A percentile compares a stretch with the other conserved stretches of the same genome.
Evolutionary conservation across 352 stramenopile species (phyloP).

Genomic region (Salisapilia sapeloensis): DNA sequence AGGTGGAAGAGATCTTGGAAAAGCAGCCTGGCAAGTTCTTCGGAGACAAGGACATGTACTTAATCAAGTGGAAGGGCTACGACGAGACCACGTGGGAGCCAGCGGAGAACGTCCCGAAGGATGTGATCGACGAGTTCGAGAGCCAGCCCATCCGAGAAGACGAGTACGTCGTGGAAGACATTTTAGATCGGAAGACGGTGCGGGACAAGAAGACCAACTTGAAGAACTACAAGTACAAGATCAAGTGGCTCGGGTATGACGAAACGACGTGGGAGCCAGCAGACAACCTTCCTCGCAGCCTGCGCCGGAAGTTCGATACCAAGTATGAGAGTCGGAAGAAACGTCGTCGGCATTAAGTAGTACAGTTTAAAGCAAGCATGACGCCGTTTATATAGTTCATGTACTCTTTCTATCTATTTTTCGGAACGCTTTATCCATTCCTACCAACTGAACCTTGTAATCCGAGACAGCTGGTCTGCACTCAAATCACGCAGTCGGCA

Average conservation of each 20-base stretch:
- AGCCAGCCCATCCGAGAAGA: slow-evolving; percentile 49
- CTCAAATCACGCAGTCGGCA: too few species aligned
- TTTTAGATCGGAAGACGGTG: slow-evolving; percentile 37
- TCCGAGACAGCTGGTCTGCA: neutral
- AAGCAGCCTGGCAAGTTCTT: slow-evolving; percentile 26
- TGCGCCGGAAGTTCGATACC: slow-evolving; percentile 63
- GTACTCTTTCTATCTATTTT: slow-evolving; percentile 3
- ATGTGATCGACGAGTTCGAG: slow-evolving; percentile 67
- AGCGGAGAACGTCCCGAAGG: slow-evolving; percentile 55
- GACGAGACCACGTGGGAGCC: slow-evolving; percentile 66
- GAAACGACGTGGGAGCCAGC: slow-evolving; percentile 62
- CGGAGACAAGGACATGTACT: slow-evolving; percentile 44
- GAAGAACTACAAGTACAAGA: slow-evolving; percentile 65
- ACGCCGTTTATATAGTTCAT: slow-evolving; percentile 5
- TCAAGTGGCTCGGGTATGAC: slow-evolving; percentile 77
- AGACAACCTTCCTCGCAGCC: slow-evolving; percentile 58
- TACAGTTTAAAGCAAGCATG: slow-evolving; percentile 1
- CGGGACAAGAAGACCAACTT: slow-evolving; percentile 44
- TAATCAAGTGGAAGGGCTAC: slow-evolving; percentile 75
- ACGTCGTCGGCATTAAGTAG: slow-evolving; percentile 5
- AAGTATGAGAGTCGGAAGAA: slow-evolving; percentile 46
- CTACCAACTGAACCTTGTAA: neutral
- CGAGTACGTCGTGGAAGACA: slow-evolving; percentile 62
- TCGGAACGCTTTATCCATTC: neutral
- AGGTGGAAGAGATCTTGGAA: slow-evolving; percentile 53